phyloP scores from a whole-genome alignment of 1,284 basidiomycete genomes.

The Malassezia restricta region DNA sequence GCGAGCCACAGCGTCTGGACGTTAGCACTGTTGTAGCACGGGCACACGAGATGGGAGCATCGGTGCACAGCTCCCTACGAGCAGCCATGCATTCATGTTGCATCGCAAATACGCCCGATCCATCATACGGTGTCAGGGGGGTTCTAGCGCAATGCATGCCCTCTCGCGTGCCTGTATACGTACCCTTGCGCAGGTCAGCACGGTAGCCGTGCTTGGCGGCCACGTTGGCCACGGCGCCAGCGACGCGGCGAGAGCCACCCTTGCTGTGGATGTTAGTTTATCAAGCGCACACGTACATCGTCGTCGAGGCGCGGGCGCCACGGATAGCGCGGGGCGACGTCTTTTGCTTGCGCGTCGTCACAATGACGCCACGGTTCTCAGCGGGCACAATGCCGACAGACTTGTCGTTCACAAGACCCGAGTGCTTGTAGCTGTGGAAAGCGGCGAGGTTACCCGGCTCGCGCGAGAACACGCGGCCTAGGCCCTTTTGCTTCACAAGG shows the following conservation, averaged over 20 bases:
- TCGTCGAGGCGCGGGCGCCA: constrained; percentile 19
- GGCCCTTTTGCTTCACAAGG: constrained; percentile 45
- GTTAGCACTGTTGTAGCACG: constrained; percentile 1
- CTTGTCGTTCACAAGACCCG: constrained; percentile 41
- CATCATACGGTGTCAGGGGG: constrained; percentile 41
- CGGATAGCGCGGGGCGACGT: constrained; percentile 22
- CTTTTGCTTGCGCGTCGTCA: constrained; percentile 42
- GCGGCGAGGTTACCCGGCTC: constrained; percentile 39
- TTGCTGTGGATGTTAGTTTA: constrained; percentile 2
- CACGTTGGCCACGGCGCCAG: constrained; percentile 37
- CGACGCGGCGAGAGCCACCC: constrained; percentile 24
- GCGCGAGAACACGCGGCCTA: constrained; percentile 42
- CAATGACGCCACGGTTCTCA: constrained; percentile 29
- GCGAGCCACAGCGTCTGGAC: constrained; percentile 36
- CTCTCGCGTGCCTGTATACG: constrained; percentile 13
- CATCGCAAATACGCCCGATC: constrained; percentile 45
- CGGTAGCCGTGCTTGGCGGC: constrained; percentile 43
- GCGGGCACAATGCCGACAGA: constrained; percentile 33
- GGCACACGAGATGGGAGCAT: not conserved
- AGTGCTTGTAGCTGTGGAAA: constrained; percentile 45
- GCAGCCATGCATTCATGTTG: constrained; percentile 26
- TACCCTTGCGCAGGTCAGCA: constrained; percentile 39
- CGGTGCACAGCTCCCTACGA: not conserved
- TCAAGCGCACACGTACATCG: constrained; percentile 3
- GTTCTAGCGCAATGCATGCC: constrained; percentile 42